These are phyloP conservation scores for Ramularia collo-cygni DNA, from an alignment of 2,329 filamentous ascomycete genomes.

Conservation along the genomic window DNA sequence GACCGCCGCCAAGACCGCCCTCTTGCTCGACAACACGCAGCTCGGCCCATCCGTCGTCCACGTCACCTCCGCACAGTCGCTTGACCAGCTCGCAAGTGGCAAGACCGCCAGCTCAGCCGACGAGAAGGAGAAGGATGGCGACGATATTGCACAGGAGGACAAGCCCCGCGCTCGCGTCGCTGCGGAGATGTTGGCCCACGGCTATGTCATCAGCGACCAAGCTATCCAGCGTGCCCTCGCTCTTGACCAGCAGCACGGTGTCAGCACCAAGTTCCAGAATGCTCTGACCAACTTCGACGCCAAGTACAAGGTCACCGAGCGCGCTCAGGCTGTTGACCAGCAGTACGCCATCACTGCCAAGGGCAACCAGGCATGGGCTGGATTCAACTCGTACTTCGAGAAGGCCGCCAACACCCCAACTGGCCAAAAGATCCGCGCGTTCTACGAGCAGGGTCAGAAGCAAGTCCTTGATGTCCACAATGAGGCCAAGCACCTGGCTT, in stretches of 20 bases:
- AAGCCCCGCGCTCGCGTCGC: slow-evolving; percentile 91
- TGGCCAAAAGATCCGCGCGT: slow-evolving; percentile 77
- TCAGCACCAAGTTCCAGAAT: slow-evolving; percentile 70
- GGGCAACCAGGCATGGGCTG: slow-evolving; percentile 59
- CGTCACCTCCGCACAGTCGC: slow-evolving; percentile 56
- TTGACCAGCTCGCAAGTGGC: slow-evolving; percentile 56
- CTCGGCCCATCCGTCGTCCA: slow-evolving; percentile 70
- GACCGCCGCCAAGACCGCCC: slow-evolving; percentile 91
- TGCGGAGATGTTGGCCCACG: slow-evolving; percentile 93
- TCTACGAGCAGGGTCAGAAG: slow-evolving; percentile 78
- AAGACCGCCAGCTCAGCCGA: slow-evolving; percentile 51
- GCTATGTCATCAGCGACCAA: slow-evolving; percentile 73
- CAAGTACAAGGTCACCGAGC: slow-evolving; percentile 83
- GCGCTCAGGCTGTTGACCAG: slow-evolving; percentile 74
- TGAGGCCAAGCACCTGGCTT: slow-evolving; percentile 80
- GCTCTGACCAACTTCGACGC: slow-evolving; percentile 71
- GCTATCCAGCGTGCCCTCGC: slow-evolving; percentile 78
- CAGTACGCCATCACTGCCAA: slow-evolving; percentile 75
- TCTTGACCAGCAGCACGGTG: slow-evolving; percentile 82
- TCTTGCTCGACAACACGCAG: slow-evolving; percentile 94
- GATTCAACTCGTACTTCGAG: slow-evolving; percentile 85
- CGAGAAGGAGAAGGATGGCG: slow-evolving; percentile 46
- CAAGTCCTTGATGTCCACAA: slow-evolving; percentile 91
- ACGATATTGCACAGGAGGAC: slow-evolving; percentile 86
- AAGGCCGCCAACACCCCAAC: slow-evolving; percentile 83